Evolutionary conservation across 306 rosid species (phyloP), one percentile per base, ranked within the genome.

Genomic region (Delonix regia): DNA sequence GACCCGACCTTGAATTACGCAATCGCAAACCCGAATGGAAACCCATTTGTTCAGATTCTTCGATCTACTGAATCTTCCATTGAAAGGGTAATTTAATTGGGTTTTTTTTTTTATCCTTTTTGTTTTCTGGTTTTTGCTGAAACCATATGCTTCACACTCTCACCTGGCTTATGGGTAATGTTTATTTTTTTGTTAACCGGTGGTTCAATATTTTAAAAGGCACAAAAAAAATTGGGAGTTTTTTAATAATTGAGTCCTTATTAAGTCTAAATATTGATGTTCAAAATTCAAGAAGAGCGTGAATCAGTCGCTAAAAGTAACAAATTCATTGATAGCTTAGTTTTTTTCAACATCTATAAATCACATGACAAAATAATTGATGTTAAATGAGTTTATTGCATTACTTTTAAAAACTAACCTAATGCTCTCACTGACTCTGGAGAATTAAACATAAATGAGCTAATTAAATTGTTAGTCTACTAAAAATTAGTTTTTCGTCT

Each of bases 41-140:
- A 42, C 83, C 92, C 88, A 0, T 0, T 89, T 76, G 12, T 79
- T 62, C 83, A 87, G 69, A 19, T 92, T 25, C 5, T 92, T 77
- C 89, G 79, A 39, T 78, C 92, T 69, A 74, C 97, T 3, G 99
- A 96, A 77, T 88, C 99, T 60, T 16, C 85, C 61, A 87, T 96
- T 44, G 99, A 96, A 86, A 96, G 89, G 96, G 98, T 96, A 79
- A 75, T 68, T 64, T 66, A 3, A 41, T 5, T 69, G 4, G 53
- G 0, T 55, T 75, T 41, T 0, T 11, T 9, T 9, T 10, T 22
- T 18, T 16, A 9, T n/a, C n/a, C n/a, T n/a, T 52, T 16, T 6
- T 57, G 4, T 57, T 57, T 4, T 53, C n/a, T 22, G 22, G 62
- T 55, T 55, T 1, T 11, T 22, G 16, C 30, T 55, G 62, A 55